Evolutionary conservation across 139 green algal species (phyloP), one percentile per base, ranked within the genome.

Genomic region (Picochlorum sp.): DNA sequence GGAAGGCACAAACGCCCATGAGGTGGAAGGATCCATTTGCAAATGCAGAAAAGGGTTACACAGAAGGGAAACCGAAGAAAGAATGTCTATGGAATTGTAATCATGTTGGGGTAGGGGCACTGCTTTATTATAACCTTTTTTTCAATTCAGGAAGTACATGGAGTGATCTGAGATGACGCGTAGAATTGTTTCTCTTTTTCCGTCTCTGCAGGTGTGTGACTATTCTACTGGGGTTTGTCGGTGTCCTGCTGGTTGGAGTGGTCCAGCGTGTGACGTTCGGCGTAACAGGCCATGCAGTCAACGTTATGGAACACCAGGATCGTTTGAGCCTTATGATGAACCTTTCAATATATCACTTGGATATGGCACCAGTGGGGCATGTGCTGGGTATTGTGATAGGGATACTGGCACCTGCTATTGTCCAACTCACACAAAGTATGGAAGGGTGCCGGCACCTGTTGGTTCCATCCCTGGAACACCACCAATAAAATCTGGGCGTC

Each of bases 321-420:
- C 16, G 16, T 66, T 66, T 23, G 30, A 66, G 20, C 46, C 60
- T 15, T 66, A 66, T 54, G 60, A 56, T 9, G 24, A 61, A 0
- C 24, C 46, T 41, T 47, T 58, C 18, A 34, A 66, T 56, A 15
- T 15, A 51, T 18, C 14, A 15, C 14, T 15, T 8, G 16, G 16
- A 15, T 66, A 13, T 20, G 37, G 13, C 30, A 34, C 16, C 0
- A 21, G 11, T 56, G 23, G 20, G 2, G 11, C 20, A 37, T 66
- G 60, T 41, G 24, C 60, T 38, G 28, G 30, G 30, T 18, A 58
- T n/a, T 66, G 60, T 37, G 60, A 66, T 66, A 13, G 45, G 8
- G 60, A 66, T 37, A 58, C 21, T 20, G 60, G 60, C 5, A 30
- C 13, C 2, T 73, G 66, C 14, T 73, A 50, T 54, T 73, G 66